phyloP scores from a whole-genome alignment of 768 basidiomycete genomes.

The Psilocybe subaeruginosa region DNA sequence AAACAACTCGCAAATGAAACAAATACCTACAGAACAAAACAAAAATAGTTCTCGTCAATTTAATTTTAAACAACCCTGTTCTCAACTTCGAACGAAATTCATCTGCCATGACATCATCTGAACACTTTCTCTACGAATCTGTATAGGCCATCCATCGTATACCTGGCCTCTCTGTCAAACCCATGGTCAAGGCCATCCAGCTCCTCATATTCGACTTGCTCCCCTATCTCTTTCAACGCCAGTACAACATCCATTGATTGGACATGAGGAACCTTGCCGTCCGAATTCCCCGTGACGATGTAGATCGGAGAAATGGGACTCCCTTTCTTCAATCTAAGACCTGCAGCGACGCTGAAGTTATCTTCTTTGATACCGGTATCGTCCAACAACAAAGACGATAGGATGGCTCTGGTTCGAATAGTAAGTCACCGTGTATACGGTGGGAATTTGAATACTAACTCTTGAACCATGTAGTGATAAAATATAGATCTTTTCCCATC shows the following conservation, averaged over 20 bases:
- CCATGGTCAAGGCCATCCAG: slow-evolving; percentile 33
- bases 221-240: slow-evolving; percentile 26
- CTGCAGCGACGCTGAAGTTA: slow-evolving; percentile 32
- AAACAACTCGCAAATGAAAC: too few relatives aligned
- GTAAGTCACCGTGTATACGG: background rate
- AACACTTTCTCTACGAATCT: slow-evolving; percentile 22
- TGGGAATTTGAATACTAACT: slow-evolving; percentile 25
- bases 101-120: background rate
- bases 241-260: slow-evolving; percentile 37
- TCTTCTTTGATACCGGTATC: slow-evolving; percentile 32
- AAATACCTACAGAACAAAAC: too few relatives aligned
- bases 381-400: slow-evolving; percentile 32
- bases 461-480: slow-evolving; percentile 44
- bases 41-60: too few relatives aligned
- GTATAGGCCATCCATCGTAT: slow-evolving; percentile 39
- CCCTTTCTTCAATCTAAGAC: slow-evolving; percentile 22
- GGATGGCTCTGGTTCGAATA: slow-evolving; percentile 26
- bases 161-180: slow-evolving; percentile 33
- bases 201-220: slow-evolving; percentile 34
- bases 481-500: slow-evolving; percentile 33
- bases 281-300: slow-evolving; percentile 37
- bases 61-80: too few relatives aligned
- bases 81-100: too few relatives aligned
- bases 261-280: slow-evolving; percentile 34
- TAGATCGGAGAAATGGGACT: slow-evolving; percentile 32